phyloP scores from a whole-genome alignment of 2,329 filamentous ascomycete species.

The Sclerotinia sclerotiorum region DNA sequence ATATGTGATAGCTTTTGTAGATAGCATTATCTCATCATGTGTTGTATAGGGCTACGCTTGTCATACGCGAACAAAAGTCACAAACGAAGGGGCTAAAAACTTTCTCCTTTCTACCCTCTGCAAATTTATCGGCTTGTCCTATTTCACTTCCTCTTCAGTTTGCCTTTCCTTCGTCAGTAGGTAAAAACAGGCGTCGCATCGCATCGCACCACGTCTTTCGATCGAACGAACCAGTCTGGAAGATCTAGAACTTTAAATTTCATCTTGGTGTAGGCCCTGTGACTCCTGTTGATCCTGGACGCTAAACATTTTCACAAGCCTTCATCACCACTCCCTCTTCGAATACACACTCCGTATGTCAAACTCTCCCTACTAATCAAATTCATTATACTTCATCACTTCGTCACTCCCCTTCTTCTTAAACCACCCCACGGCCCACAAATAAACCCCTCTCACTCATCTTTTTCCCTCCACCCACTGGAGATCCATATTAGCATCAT shows the following conservation, averaged over 20 bases:
- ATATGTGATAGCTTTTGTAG: too few relatives aligned
- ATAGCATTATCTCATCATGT: background rate
- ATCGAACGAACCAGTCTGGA: background rate
- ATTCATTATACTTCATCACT: background rate
- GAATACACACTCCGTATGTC: background rate
- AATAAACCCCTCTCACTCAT: slow-evolving; percentile 14
- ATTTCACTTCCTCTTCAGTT: background rate
- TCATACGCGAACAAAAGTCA: slow-evolving; percentile 3
- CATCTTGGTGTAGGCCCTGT: background rate
- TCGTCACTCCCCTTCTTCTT: background rate
- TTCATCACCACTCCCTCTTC: background rate
- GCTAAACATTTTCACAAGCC: background rate
- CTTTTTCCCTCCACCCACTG: background rate
- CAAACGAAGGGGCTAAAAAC: slow-evolving; percentile 2
- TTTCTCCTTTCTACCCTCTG: too few relatives aligned
- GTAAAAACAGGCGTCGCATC: background rate
- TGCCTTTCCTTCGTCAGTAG: background rate
- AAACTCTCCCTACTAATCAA: background rate
- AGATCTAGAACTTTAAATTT: background rate
- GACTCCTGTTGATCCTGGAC: background rate
- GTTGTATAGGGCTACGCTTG: background rate
- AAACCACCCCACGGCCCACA: slow-evolving; percentile 11
- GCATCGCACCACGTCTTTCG: background rate
- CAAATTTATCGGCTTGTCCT: too few relatives aligned
- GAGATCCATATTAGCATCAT: background rate